Evolutionary conservation across 768 basidiomycete species (phyloP).

Genomic region (Gymnopilus junonius): DNA sequence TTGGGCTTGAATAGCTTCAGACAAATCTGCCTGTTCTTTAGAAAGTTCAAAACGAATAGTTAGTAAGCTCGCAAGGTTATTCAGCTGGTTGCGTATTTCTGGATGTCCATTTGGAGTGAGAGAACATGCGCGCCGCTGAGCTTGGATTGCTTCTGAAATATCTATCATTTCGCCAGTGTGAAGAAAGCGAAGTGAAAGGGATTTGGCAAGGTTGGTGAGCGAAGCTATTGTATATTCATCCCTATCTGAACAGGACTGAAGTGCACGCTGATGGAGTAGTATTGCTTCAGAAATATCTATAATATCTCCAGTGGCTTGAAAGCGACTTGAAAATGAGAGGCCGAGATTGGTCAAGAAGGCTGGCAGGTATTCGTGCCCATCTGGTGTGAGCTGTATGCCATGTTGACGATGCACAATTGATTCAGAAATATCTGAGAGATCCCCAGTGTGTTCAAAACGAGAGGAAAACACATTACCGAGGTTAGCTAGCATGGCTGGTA

Average conservation of each 20-base stretch:
- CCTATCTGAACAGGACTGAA: neutral
- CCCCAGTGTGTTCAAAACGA: neutral
- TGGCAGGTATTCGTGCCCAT: neutral
- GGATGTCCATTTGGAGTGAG: constrained; percentile 8
- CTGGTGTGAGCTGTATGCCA: constrained; percentile 4
- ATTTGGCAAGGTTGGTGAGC: constrained; percentile 11
- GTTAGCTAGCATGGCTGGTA: neutral
- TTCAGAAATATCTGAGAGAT: neutral
- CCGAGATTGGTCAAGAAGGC: constrained; percentile 6
- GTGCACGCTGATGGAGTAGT: neutral
- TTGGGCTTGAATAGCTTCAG: constrained; percentile 8
- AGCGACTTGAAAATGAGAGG: neutral
- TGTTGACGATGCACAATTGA: constrained; percentile 10
- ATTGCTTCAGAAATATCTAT: neutral
- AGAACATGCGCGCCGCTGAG: neutral
- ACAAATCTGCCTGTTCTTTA: constrained; percentile 8
- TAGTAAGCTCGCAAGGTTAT: constrained; percentile 22
- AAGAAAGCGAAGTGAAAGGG: constrained; percentile 10
- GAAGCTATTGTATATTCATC: neutral
- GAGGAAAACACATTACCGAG: neutral
- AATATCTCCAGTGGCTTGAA: neutral
- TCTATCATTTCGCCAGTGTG: constrained; percentile 15
- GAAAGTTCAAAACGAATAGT: constrained; percentile 9
- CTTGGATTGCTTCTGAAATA: constrained; percentile 19
- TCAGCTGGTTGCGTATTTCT: neutral